Evolutionary conservation across 2,329 filamentous ascomycete species (phyloP).

Genomic region (Penicillium frequentans): DNA sequence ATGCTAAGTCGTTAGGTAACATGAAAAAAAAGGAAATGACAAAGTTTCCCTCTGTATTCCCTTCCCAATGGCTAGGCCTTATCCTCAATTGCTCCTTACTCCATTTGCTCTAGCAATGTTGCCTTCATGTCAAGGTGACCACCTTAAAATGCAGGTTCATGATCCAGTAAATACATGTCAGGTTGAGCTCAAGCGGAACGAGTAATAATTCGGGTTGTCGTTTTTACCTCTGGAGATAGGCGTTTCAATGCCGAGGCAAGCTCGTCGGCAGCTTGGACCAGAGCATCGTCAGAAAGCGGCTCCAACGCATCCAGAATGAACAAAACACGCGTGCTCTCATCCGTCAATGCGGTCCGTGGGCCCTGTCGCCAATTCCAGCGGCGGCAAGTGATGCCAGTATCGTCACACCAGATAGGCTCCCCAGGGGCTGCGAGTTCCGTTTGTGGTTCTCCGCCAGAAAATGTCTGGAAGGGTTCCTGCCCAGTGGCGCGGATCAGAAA

Average conservation of each 20-base stretch:
- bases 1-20: no score
- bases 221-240: background rate
- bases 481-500: conserved; percentile 34
- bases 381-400: conserved; percentile 39
- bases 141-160: background rate
- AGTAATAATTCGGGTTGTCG: background rate
- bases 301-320: conserved; percentile 20
- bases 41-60: no score
- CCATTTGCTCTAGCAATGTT: no score
- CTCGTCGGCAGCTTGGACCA: conserved; percentile 14
- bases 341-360: conserved; percentile 34
- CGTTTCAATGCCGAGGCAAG: background rate
- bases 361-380: conserved; percentile 45
- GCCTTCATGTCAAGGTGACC: no score
- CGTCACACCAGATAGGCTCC: conserved; percentile 43
- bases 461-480: conserved; percentile 35
- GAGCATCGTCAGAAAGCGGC: conserved; percentile 8
- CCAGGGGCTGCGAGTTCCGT: conserved; percentile 25
- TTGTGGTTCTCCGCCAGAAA: conserved; percentile 25
- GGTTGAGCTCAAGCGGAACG: background rate
- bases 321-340: conserved; percentile 36
- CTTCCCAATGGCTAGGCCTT: no score
- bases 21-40: no score
- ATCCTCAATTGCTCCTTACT: no score
- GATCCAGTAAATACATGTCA: background rate